phyloP scores from a whole-genome alignment of 2,329 filamentous ascomycete genomes.

The Aureobasidium musti region DNA sequence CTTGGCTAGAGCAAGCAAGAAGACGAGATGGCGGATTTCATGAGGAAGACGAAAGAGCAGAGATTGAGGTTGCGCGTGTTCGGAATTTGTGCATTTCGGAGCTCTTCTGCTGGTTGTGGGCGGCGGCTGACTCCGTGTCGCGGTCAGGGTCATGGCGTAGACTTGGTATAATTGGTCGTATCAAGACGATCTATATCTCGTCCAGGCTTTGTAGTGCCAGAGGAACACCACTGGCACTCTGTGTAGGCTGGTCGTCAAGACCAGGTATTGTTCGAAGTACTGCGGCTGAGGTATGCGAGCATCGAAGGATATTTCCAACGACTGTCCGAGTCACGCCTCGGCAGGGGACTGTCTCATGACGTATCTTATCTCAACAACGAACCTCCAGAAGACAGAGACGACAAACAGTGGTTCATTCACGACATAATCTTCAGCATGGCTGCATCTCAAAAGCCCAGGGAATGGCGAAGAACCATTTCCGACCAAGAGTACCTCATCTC shows the following conservation, averaged over 20 bases:
- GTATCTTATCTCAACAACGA: not conserved
- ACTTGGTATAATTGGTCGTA: not conserved
- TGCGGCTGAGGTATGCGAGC: slow-evolving; percentile 3
- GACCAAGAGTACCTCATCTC: slow-evolving; percentile 32
- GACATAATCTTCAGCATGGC: not conserved
- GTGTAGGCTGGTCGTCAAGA: not conserved
- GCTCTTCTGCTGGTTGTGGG: not conserved
- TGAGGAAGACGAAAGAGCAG: slow-evolving; percentile 30
- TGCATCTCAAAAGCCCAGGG: not conserved
- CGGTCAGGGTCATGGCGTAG: slow-evolving; percentile 19
- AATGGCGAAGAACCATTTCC: slow-evolving; percentile 12
- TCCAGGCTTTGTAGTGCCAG: not conserved
- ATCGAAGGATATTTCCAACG: not conserved
- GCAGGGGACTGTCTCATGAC: slow-evolving; percentile 20
- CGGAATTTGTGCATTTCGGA: not conserved
- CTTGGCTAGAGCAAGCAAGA: slow-evolving; percentile 27
- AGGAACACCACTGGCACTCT: not conserved
- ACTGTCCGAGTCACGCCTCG: slow-evolving; percentile 10
- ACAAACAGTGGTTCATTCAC: not conserved
- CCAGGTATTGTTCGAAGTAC: not conserved
- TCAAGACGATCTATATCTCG: not conserved
- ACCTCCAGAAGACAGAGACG: not conserved
- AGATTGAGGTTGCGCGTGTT: slow-evolving; percentile 16
- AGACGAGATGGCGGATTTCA: slow-evolving; percentile 32
- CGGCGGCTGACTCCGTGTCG: slow-evolving; percentile 4